These are phyloP conservation scores for Exophiala aquamarina DNA, from an alignment of 2,329 filamentous ascomycete genomes.

Conservation along the genomic window DNA sequence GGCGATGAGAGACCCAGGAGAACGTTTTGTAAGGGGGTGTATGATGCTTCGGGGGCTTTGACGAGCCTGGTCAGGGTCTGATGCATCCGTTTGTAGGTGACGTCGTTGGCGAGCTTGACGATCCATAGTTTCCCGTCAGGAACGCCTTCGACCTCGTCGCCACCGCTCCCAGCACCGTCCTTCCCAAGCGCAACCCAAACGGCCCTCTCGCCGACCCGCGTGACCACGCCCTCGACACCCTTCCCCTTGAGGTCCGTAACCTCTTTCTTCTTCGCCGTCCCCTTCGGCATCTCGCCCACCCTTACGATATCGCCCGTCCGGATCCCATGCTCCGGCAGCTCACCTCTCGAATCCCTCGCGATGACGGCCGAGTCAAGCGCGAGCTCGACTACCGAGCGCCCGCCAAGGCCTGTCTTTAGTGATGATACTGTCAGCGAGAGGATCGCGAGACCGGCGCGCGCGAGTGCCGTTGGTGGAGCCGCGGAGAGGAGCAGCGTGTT, in stretches of 20 bases:
- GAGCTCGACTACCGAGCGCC: conserved; percentile 86
- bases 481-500: conserved; percentile 39
- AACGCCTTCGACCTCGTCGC: conserved; percentile 48
- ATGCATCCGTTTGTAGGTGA: conserved; percentile 66
- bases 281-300: conserved; percentile 41
- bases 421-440: conserved; percentile 58
- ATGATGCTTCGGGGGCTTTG: conserved; percentile 55
- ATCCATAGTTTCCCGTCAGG: conserved; percentile 62
- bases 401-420: conserved; percentile 84
- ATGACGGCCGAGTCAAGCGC: conserved; percentile 67
- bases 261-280: conserved; percentile 34
- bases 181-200: conserved; percentile 47
- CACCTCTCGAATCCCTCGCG: conserved; percentile 31
- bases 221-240: conserved; percentile 48
- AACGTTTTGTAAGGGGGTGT: conserved; percentile 59
- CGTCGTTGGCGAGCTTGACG: conserved; percentile 66
- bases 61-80: conserved; percentile 62
- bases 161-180: conserved; percentile 38
- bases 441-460: conserved; percentile 43
- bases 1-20: conserved; percentile 61
- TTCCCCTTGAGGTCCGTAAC: conserved; percentile 31
- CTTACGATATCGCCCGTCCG: conserved; percentile 50
- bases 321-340: conserved; percentile 47
- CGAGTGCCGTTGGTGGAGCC: conserved; percentile 34
- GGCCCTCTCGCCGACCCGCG: conserved; percentile 41